Conservation (phyloP, 1,139 yeast genomes). For the Yamadazyma pseudoaaseri region DNA sequence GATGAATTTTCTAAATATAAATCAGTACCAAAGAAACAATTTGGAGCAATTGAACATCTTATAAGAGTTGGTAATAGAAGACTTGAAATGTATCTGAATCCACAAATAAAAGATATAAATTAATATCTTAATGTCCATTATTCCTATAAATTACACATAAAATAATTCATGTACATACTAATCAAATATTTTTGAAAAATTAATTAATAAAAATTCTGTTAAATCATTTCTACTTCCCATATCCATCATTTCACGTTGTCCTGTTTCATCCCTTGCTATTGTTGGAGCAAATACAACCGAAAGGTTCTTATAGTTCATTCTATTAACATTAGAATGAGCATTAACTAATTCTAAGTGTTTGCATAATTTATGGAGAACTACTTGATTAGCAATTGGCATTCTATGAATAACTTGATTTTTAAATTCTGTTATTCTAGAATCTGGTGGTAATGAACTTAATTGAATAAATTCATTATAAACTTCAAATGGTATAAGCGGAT, state of each 20-base stretch:
- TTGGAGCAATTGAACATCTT: slow-evolving; percentile 82
- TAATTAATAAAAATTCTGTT: slow-evolving; percentile 71
- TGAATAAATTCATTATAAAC: slow-evolving; percentile 65
- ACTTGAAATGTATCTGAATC: slow-evolving; percentile 69
- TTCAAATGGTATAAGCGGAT: slow-evolving; percentile 75
- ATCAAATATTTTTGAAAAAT: slow-evolving; percentile 43
- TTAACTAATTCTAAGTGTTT: slow-evolving; percentile 64
- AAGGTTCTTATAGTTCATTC: slow-evolving; percentile 80
- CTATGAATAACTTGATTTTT: slow-evolving; percentile 24
- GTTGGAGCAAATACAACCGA: slow-evolving; percentile 98
- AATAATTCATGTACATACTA: not conserved
- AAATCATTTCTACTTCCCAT: slow-evolving; percentile 81
- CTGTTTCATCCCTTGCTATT: slow-evolving; percentile 73
- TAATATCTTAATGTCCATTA: slow-evolving; percentile 11
- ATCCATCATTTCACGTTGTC: slow-evolving; percentile 82
- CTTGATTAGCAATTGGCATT: slow-evolving; percentile 70
- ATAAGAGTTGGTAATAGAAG: slow-evolving; percentile 73
- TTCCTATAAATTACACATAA: slow-evolving; percentile 2
- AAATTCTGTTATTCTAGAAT: slow-evolving; percentile 30
- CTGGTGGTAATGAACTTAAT: slow-evolving; percentile 35
- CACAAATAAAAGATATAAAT: slow-evolving; percentile 64
- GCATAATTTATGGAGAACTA: slow-evolving; percentile 54
- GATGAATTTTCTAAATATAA: slow-evolving; percentile 64
- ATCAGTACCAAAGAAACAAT: slow-evolving; percentile 70
- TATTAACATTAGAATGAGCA: slow-evolving; percentile 46